Evolutionary conservation across 805 yeast species (phyloP).

Genomic region (Ogataea degrootiae): DNA sequence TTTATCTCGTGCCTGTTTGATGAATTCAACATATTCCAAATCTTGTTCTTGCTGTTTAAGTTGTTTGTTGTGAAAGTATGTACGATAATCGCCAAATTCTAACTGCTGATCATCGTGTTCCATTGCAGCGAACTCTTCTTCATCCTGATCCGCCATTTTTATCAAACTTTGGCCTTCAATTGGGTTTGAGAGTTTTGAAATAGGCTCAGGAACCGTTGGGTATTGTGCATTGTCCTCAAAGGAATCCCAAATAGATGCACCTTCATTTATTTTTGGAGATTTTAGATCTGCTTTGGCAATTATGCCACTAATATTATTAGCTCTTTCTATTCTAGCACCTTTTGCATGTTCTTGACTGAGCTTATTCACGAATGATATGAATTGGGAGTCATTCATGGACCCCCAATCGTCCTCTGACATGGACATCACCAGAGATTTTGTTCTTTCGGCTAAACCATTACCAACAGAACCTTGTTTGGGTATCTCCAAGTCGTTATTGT

Average conservation of each 20-base stretch:
- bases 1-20: conserved; percentile 31
- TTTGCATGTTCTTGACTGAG: conserved; percentile 25
- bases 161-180: background rate
- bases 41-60: conserved; percentile 59
- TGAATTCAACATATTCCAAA: conserved; percentile 46
- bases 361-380: conserved; percentile 32
- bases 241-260: conserved; percentile 3
- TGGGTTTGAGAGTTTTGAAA: background rate
- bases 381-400: conserved; percentile 35
- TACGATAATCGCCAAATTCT: conserved; percentile 61
- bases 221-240: background rate
- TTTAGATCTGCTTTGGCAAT: background rate
- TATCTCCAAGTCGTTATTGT: conserved; percentile 11
- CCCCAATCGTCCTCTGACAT: conserved; percentile 25
- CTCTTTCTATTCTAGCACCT: conserved; percentile 3
- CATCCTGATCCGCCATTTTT: conserved; percentile 6
- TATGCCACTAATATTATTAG: background rate
- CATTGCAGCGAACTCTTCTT: background rate
- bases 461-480: conserved; percentile 8
- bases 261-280: background rate
- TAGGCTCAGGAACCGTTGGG: background rate
- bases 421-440: background rate
- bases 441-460: background rate
- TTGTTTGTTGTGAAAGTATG: conserved; percentile 59
- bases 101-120: conserved; percentile 33